Evolutionary conservation across 345 rosid species (phyloP).

Genomic region (Hibiscus mutabilis): DNA sequence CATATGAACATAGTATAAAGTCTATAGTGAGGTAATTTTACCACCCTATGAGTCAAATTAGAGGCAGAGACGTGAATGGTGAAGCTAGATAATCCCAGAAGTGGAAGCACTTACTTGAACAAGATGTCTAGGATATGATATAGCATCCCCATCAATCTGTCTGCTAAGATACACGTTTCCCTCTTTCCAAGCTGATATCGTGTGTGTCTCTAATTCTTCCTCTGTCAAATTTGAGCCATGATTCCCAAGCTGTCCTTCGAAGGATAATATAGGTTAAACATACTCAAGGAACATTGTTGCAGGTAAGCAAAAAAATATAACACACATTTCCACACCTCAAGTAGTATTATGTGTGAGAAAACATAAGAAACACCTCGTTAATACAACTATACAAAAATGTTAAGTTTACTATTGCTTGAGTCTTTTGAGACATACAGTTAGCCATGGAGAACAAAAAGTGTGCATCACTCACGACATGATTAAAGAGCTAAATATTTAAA

Average conservation of each 20-base stretch:
- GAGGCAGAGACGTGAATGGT: neutral
- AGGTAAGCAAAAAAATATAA: neutral
- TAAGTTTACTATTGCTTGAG: neutral
- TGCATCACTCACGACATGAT: neutral
- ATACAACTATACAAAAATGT: neutral
- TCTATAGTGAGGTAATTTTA: neutral
- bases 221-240: constrained; percentile 80
- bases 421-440: neutral
- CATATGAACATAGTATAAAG: neutral
- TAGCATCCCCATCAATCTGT: constrained; percentile 60
- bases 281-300: neutral
- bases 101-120: constrained; percentile 45
- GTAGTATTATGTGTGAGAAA: neutral
- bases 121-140: constrained; percentile 42
- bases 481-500: neutral
- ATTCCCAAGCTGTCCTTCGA: constrained; percentile 57
- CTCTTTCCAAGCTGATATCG: constrained; percentile 98
- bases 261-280: constrained; percentile 6
- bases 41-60: constrained; percentile 1
- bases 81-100: constrained; percentile 8
- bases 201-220: constrained; percentile 81
- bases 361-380: neutral
- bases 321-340: neutral
- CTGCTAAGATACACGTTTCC: constrained; percentile 61
- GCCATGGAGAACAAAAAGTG: neutral